These are phyloP conservation scores for Pythium aphanidermatum DNA, from an alignment of 352 stramenopile genomes.

Conservation along the genomic window DNA sequence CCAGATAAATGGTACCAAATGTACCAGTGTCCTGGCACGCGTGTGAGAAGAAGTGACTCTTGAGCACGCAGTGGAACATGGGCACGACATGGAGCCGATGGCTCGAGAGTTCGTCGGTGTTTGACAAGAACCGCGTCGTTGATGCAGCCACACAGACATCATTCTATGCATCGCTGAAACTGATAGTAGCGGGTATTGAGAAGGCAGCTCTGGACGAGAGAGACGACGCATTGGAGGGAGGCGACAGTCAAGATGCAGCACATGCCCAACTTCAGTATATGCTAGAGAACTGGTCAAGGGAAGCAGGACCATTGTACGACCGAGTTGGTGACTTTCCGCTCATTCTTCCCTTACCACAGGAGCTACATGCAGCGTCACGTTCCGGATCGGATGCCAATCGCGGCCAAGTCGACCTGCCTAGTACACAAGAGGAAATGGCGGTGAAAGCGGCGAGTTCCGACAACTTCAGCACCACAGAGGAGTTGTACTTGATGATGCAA, in stretches of 20 bases:
- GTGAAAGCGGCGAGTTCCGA: conserved; percentile 37
- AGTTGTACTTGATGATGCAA: conserved; percentile 34
- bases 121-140: conserved; percentile 16
- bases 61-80: no score
- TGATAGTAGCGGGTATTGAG: conserved; percentile 7
- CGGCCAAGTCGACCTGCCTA: not conserved
- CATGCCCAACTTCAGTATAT: conserved; percentile 30
- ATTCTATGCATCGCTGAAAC: conserved; percentile 14
- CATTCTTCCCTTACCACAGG: conserved; percentile 27
- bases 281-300: conserved; percentile 45
- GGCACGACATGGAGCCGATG: conserved; percentile 19
- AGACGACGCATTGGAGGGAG: not conserved
- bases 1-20: conserved; percentile 6
- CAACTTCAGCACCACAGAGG: conserved; percentile 38
- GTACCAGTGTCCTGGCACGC: not conserved
- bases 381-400: not conserved
- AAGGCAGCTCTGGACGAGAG: not conserved
- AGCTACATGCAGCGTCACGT: conserved; percentile 15
- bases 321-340: conserved; percentile 30
- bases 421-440: conserved; percentile 35
- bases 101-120: conserved; percentile 9
- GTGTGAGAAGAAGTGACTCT: not conserved
- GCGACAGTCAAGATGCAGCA: conserved; percentile 9
- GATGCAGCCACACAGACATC: conserved; percentile 2
- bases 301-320: conserved; percentile 33